Conservation (phyloP, 2,329 filamentous ascomycete genomes). For the Plectosphaerella cucumerina region DNA sequence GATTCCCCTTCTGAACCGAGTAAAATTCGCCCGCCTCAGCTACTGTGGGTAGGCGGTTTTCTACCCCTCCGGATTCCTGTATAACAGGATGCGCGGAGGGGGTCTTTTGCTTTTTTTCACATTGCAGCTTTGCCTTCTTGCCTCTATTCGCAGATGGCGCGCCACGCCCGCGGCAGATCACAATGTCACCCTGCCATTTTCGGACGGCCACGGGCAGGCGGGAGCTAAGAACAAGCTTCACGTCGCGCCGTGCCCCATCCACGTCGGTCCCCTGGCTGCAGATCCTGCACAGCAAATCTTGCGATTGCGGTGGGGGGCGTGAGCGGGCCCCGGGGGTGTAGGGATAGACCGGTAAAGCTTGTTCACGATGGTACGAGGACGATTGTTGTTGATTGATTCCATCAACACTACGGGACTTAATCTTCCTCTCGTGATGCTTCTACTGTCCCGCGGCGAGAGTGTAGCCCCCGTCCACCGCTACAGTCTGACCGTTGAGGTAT, state of each 20-base stretch:
- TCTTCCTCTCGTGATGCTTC: not conserved
- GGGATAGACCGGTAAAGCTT: not conserved
- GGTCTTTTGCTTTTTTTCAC: no score
- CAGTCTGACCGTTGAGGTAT: conserved; percentile 38
- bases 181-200: not conserved
- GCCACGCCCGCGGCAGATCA: no score
- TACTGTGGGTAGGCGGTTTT: no score
- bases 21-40: no score
- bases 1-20: no score
- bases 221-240: not conserved
- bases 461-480: conserved; percentile 41
- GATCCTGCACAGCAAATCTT: no score
- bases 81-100: no score
- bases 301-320: not conserved
- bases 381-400: not conserved
- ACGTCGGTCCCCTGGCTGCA: not conserved
- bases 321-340: not conserved
- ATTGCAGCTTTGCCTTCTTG: no score
- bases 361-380: not conserved
- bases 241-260: not conserved
- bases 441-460: conserved; percentile 32
- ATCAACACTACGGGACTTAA: no score
- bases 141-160: no score
- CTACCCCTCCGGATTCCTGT: no score
- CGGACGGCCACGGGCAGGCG: not conserved